phyloP scores from a whole-genome alignment of 306 rosid genomes.

The Carpinus fangiana region DNA sequence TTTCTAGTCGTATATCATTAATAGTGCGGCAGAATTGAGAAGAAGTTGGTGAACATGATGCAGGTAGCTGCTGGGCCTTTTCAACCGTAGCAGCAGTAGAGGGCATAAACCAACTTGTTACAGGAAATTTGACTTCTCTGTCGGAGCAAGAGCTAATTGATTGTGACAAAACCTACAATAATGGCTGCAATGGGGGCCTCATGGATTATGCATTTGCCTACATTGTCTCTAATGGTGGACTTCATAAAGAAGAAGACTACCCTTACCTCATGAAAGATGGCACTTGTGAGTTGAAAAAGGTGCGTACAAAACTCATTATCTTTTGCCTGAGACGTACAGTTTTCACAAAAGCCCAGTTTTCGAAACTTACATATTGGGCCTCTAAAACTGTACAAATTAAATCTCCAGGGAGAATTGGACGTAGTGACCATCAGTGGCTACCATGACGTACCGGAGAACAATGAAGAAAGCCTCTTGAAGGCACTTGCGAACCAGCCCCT shows the following conservation, averaged over 20 bases:
- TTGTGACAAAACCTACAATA: slow-evolving; percentile 62
- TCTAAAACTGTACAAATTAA: too few species aligned
- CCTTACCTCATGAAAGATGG: slow-evolving; percentile 89
- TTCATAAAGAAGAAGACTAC: slow-evolving; percentile 69
- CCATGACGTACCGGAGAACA: slow-evolving; percentile 76
- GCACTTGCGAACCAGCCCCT: slow-evolving; percentile 91
- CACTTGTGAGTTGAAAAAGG: slow-evolving; percentile 72
- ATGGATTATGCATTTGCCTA: slow-evolving; percentile 71
- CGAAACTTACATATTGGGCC: too few species aligned
- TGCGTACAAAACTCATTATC: neutral
- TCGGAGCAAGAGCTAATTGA: slow-evolving; percentile 71
- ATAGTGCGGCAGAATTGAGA: neutral
- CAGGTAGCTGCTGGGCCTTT: slow-evolving; percentile 85
- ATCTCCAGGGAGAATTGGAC: slow-evolving; percentile 47
- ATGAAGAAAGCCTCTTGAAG: slow-evolving; percentile 75
- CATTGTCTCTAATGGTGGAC: slow-evolving; percentile 51
- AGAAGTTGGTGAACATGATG: slow-evolving; percentile 4
- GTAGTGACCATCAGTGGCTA: slow-evolving; percentile 77
- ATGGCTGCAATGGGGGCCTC: slow-evolving; percentile 75
- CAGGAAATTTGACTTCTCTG: slow-evolving; percentile 57
- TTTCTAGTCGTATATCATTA: neutral
- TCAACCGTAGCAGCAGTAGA: slow-evolving; percentile 68
- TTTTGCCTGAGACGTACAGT: neutral
- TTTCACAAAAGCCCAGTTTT: too few species aligned
- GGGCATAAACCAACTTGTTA: slow-evolving; percentile 64